These are phyloP conservation scores for Metarhizium album DNA, from an alignment of 2,329 filamentous ascomycete species.

Conservation along the genomic window DNA sequence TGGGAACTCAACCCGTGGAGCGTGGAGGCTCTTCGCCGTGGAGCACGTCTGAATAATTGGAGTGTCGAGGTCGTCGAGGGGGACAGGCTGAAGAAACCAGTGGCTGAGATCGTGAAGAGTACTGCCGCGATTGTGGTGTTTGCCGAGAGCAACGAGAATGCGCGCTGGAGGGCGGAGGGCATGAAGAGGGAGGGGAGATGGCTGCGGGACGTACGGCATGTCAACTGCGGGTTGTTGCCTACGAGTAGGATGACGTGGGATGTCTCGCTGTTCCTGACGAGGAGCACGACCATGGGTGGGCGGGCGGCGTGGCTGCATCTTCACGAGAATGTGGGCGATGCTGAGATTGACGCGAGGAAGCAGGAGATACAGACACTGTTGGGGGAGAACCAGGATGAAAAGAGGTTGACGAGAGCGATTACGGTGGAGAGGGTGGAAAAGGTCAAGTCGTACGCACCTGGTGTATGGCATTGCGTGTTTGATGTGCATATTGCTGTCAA, in stretches of 20 bases:
- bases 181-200: slow-evolving; percentile 23
- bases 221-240: slow-evolving; percentile 55
- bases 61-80: slow-evolving; percentile 40
- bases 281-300: slow-evolving; percentile 28
- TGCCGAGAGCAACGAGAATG: slow-evolving; percentile 53
- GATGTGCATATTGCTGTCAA: slow-evolving; percentile 43
- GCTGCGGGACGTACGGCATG: slow-evolving; percentile 35
- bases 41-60: slow-evolving; percentile 62
- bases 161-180: slow-evolving; percentile 29
- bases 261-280: slow-evolving; percentile 24
- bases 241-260: slow-evolving; percentile 44
- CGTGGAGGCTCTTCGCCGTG: slow-evolving; percentile 69
- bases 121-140: slow-evolving; percentile 54
- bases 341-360: slow-evolving; percentile 37
- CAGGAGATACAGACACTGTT: slow-evolving; percentile 39
- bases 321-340: slow-evolving; percentile 52
- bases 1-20: slow-evolving; percentile 91
- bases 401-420: slow-evolving; percentile 14
- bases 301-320: slow-evolving; percentile 49
- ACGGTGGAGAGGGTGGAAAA: slow-evolving; percentile 47
- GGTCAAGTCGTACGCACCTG: slow-evolving; percentile 61
- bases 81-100: slow-evolving; percentile 25
- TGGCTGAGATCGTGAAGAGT: slow-evolving; percentile 28
- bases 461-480: slow-evolving; percentile 60
- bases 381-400: slow-evolving; percentile 20